Evolutionary conservation across 345 rosid genomes (phyloP), one percentile per base, ranked within the genome.

Genomic region (Combretum micranthum): DNA sequence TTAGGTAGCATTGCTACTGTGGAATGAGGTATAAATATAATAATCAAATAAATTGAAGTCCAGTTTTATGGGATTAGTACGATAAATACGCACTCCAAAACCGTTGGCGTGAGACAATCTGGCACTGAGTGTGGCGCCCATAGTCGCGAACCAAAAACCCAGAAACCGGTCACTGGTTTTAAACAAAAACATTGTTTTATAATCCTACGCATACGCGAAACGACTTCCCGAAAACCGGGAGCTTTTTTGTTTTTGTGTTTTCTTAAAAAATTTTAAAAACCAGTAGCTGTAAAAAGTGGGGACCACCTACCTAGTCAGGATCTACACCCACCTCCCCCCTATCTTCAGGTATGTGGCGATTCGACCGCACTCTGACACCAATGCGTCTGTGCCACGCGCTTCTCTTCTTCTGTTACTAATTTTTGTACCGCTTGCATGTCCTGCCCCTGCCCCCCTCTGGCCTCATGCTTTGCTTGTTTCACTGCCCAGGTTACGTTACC

Each of bases 341-440:
- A 19, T 13, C 20, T 57, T 72, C 50, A 43, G 16, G 65, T 71
- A 85, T 72, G 98, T 79, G 95, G 95, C 88, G 83, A 83, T 80
- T 82, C 98, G 96, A 79, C 91, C 82, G 80, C 79, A 75, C 85
- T 68, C 83, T 79, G 79, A 60, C 78, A 58, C 78, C 72, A 55
- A 52, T 53, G 42, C 69, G 89, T 72, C 75, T 0, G 5, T 20
- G 72, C 78, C 94, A 91, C 97, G 96, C 85, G 81, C 67, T 50
- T 12, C 25, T 18, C 25, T 18, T 42, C 32, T 32, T 32, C 39
- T 32, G 39, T 32, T 32, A 7, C 4, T 18, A 25, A 4, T 13
- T 66, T 63, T 69, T 77, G 63, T 59, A 67, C 59, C 57, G 15
- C 52, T 62, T 85, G 96, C 89, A 83, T 79, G 89, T 61, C 62